A percentile compares a stretch with the other conserved stretches of the same genome.
Conservation (phyloP, 129 eudicot species). For the Flaveria ramosissima region DNA sequence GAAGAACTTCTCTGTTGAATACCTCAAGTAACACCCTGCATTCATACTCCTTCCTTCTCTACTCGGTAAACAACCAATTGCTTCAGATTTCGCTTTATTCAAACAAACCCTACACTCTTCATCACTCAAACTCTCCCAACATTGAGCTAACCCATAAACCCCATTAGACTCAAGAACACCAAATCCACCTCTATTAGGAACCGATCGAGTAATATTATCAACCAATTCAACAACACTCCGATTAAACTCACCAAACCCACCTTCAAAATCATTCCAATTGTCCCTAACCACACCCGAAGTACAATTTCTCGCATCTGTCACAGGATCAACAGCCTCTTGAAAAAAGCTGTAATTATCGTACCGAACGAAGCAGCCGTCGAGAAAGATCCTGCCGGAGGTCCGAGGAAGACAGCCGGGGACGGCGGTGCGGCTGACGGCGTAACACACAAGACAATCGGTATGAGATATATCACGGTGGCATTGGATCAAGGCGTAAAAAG, state of each 20-base stretch:
- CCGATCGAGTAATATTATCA: slow-evolving; percentile 45
- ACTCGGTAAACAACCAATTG: slow-evolving; percentile 51
- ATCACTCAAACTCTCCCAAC: slow-evolving; percentile 60
- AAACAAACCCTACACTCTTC: slow-evolving; percentile 61
- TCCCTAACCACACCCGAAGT: not conserved
- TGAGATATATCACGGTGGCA: slow-evolving; percentile 55
- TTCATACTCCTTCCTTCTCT: slow-evolving; percentile 69
- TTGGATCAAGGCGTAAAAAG: slow-evolving; percentile 54
- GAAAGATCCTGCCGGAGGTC: slow-evolving; percentile 49
- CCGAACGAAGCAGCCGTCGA: slow-evolving; percentile 72
- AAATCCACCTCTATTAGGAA: slow-evolving; percentile 39
- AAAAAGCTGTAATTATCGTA: slow-evolving; percentile 55
- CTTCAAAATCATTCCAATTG: slow-evolving; percentile 21
- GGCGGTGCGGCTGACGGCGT: slow-evolving; percentile 77
- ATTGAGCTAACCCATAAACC: slow-evolving; percentile 73
- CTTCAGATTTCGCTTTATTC: slow-evolving; percentile 44
- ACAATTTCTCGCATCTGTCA: slow-evolving; percentile 43
- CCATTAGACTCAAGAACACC: slow-evolving; percentile 49
- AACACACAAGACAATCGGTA: slow-evolving; percentile 75
- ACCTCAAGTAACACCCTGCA: slow-evolving; percentile 77
- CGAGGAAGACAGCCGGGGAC: slow-evolving; percentile 68
- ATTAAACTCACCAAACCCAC: slow-evolving; percentile 27
- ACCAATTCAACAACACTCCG: slow-evolving; percentile 39
- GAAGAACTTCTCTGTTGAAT: slow-evolving; percentile 59
- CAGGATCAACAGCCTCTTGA: slow-evolving; percentile 41